Evolutionary conservation across 2,329 filamentous ascomycete species (phyloP), one percentile per base, ranked within the genome.

Genomic region (Apiospora hydei): DNA sequence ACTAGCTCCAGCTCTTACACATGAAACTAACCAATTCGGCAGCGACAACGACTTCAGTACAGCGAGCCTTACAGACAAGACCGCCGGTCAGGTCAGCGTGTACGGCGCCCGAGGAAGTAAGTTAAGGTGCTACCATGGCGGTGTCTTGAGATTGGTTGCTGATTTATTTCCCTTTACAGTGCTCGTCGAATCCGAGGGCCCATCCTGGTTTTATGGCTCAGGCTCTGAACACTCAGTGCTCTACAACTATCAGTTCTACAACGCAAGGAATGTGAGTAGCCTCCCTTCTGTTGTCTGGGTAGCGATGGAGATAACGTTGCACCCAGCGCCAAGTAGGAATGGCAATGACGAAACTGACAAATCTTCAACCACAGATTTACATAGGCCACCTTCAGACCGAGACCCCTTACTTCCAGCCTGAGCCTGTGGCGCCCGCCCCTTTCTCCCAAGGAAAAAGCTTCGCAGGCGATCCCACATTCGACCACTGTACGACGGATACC

Each of bases 241-340:
- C 47, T 88, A 87, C 75, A 85, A 89, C 76, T 89, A 89, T 80
- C 83, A 87, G 71, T 79, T 88, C 76, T 77, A 80, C 70, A 80
- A 82, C 14, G 86, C 87, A 0, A 80, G 83, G 71, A 85, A 87
- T 76, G 77, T 88, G 13, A 41, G 57, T 64, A 8, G 3, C 4
- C 4, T 47, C 4, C 1, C 4, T 21, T 14, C 1, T 10, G 13
- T 7, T 21, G 6, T 21, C 7, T 30, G 26, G 26, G 34, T 8
- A 38, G 34, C 34, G 5, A 38, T 1, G 34, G 5, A 38, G 26
- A 30, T 3, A 30, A 30, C 26, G 46, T 47, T 6, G 2, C 46
- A 1, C 46, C 46, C 8, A n/a, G 46, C 10, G 38, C 6, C 38
- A 41, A 41, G 38, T 11, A 41, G 2, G 7, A 41, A 41, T 11